Evolutionary conservation across 2,329 filamentous ascomycete genomes (phyloP).

Genomic region (Huntiella savannae): DNA sequence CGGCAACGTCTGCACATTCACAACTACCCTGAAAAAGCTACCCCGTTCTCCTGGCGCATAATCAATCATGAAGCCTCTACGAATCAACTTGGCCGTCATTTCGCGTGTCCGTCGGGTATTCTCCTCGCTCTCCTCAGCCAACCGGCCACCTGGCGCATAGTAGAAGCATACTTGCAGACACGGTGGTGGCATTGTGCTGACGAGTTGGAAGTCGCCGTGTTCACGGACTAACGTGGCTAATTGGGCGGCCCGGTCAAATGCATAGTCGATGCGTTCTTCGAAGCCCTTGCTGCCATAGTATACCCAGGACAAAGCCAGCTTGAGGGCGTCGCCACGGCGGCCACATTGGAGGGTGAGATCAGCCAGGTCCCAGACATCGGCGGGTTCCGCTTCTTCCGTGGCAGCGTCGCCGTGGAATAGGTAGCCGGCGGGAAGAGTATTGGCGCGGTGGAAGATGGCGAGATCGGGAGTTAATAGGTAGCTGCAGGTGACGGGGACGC

Average conservation of each 20-base stretch:
- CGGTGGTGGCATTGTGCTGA: slow-evolving; percentile 59
- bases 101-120: slow-evolving; percentile 31
- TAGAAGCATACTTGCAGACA: slow-evolving; percentile 96
- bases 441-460: slow-evolving; percentile 58
- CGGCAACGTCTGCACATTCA: slow-evolving; percentile 35
- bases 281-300: slow-evolving; percentile 73
- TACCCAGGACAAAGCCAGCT: slow-evolving; percentile 73
- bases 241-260: slow-evolving; percentile 51
- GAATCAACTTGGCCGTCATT: slow-evolving; percentile 29
- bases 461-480: slow-evolving; percentile 70
- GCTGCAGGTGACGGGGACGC: slow-evolving; percentile 74
- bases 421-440: slow-evolving; percentile 75
- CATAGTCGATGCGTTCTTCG: slow-evolving; percentile 46
- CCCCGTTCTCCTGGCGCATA: slow-evolving; percentile 38
- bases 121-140: slow-evolving; percentile 19
- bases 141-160: slow-evolving; percentile 35
- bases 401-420: slow-evolving; percentile 45
- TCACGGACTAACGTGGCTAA: slow-evolving; percentile 41
- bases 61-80: slow-evolving; percentile 39
- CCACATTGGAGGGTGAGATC: slow-evolving; percentile 90
- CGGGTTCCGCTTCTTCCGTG: slow-evolving; percentile 20
- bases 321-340: slow-evolving; percentile 65
- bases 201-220: slow-evolving; percentile 44
- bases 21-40: slow-evolving; percentile 39
- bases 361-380: slow-evolving; percentile 69